Percentiles rank a stretch among this genome's conserved stretches.
These are phyloP conservation scores for Ilyonectria sp. DNA, from an alignment of 2,329 filamentous ascomycete species.

Conservation along the genomic window DNA sequence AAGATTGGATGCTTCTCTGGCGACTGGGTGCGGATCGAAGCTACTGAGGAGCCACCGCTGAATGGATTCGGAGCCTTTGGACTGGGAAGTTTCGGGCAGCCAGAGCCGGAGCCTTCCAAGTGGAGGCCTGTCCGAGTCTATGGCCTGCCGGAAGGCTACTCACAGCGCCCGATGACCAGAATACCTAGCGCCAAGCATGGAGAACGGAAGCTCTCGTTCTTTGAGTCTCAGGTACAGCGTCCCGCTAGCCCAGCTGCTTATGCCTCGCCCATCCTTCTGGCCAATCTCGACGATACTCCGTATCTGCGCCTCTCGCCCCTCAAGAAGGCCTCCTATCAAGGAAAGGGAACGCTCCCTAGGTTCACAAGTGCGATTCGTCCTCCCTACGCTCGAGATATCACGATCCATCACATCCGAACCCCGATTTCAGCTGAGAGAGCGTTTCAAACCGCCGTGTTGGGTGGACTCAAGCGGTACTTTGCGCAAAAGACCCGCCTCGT, in stretches of 20 bases:
- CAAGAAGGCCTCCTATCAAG: conserved; percentile 65
- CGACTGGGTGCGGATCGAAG: conserved; percentile 93
- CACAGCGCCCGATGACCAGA: conserved; percentile 72
- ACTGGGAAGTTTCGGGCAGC: conserved; percentile 71
- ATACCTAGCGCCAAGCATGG: conserved; percentile 70
- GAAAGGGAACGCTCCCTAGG: conserved; percentile 68
- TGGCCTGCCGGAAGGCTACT: conserved; percentile 84
- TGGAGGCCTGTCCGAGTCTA: conserved; percentile 93
- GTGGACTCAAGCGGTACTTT: conserved; percentile 90
- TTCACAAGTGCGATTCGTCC: conserved; percentile 70
- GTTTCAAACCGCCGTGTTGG: conserved; percentile 88
- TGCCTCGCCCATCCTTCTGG: conserved; percentile 87
- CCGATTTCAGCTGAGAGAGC: conserved; percentile 89
- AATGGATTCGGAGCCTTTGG: conserved; percentile 78
- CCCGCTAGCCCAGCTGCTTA: conserved; percentile 75
- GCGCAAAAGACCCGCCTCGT: conserved; percentile 86
- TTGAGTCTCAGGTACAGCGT: conserved; percentile 77
- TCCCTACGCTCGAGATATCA: conserved; percentile 81
- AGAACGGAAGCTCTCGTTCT: conserved; percentile 72
- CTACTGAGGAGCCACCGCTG: conserved; percentile 79
- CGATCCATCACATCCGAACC: conserved; percentile 88
- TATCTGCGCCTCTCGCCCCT: conserved; percentile 85
- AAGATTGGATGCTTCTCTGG: conserved; percentile 97
- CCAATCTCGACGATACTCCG: conserved; percentile 85
- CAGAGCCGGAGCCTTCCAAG: conserved; percentile 70